Conservation (phyloP, 2,329 filamentous ascomycete genomes). For the Claviceps monticola region DNA sequence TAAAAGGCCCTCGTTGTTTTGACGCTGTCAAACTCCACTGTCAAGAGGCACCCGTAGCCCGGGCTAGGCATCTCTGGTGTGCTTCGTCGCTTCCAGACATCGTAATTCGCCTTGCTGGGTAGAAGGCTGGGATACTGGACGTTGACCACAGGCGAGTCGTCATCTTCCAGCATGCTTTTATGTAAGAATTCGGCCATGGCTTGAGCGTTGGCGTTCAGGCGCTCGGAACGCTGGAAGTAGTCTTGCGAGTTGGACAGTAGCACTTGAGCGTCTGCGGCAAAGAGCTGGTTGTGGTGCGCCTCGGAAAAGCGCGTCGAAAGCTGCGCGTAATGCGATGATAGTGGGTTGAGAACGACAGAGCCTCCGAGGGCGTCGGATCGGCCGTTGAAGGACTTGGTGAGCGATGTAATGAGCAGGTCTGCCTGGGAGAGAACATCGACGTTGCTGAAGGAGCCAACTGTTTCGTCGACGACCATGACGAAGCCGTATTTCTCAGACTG, state of each 20-base stretch:
- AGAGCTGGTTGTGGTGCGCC: constrained; percentile 30
- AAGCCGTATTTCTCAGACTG: constrained; percentile 29
- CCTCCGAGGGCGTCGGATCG: constrained; percentile 41
- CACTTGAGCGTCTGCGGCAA: constrained; percentile 28
- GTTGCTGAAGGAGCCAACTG: constrained; percentile 32
- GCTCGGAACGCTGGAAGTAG: constrained; percentile 25
- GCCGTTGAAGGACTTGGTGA: constrained; percentile 47
- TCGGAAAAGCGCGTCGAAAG: constrained; percentile 20
- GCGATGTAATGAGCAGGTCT: constrained; percentile 36
- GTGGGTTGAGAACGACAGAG: constrained; percentile 34
- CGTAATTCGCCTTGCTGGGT: constrained; percentile 17
- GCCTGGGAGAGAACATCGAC: constrained; percentile 34
- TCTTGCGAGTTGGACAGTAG: constrained; percentile 31
- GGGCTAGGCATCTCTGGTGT: constrained; percentile 31
- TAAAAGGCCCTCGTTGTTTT: constrained; percentile 32
- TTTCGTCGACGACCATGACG: constrained; percentile 34
- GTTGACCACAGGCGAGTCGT: constrained; percentile 21
- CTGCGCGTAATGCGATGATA: constrained; percentile 24
- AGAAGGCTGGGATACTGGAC: constrained; percentile 31
- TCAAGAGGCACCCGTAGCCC: constrained; percentile 42
- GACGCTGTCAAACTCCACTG: constrained; percentile 32
- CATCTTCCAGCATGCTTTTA: constrained; percentile 10
- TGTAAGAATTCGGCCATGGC: constrained; percentile 27
- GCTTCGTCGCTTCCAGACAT: constrained; percentile 21
- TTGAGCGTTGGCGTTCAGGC: constrained; percentile 30